Conservation (phyloP, 306 rosid species). For the Prunus davidiana region DNA sequence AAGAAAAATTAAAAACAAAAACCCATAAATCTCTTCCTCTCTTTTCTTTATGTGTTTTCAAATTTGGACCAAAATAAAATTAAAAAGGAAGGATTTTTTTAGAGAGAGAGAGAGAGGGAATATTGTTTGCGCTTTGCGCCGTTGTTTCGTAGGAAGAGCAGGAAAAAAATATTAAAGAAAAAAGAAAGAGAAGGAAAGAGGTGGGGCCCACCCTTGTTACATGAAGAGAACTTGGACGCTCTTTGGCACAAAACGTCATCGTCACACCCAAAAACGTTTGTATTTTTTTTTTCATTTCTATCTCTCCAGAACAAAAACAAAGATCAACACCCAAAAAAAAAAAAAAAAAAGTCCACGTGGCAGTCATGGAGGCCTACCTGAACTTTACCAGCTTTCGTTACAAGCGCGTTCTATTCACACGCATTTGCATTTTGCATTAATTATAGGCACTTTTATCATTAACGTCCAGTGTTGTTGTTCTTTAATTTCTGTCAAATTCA, state of each 20-base stretch:
- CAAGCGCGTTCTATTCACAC: not conserved
- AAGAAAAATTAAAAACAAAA: not conserved
- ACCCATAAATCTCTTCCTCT: not conserved
- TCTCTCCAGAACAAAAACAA: not conserved
- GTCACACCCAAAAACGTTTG: constrained; percentile 53
- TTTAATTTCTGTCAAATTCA: too few relatives aligned
- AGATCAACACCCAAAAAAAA: not conserved
- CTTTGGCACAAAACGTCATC: constrained; percentile 55
- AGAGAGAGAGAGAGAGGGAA: not conserved
- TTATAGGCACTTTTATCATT: not conserved
- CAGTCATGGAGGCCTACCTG: not conserved
- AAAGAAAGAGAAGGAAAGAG: constrained; percentile 10
- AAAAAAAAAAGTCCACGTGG: not conserved
- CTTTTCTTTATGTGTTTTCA: not conserved
- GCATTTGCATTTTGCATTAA: not conserved
- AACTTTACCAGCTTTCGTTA: not conserved
- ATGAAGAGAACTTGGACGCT: constrained; percentile 99
- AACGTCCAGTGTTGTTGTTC: too few relatives aligned
- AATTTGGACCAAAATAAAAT: not conserved
- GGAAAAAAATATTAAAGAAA: constrained; percentile 10
- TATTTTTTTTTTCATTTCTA: constrained; percentile 25
- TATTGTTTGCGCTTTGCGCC: constrained; percentile 40
- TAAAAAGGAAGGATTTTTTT: constrained; percentile 17
- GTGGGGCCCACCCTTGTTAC: constrained; percentile 63
- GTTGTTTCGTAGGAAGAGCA: constrained; percentile 53